Conservation (phyloP, 1,284 basidiomycete species). For the Omphalotus olearius region DNA sequence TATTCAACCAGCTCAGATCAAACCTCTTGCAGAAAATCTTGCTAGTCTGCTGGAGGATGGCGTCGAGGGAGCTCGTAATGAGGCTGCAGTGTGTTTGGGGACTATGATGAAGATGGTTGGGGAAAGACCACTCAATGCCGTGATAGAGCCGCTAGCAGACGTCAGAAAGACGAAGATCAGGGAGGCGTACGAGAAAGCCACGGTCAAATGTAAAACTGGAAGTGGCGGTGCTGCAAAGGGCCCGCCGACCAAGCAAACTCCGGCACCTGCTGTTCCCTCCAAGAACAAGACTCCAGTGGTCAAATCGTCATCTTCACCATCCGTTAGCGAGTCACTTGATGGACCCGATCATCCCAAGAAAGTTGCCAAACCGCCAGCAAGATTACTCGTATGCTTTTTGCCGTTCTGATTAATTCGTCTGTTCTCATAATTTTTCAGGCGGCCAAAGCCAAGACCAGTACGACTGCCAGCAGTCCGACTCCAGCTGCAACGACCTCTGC, state of each 20-base stretch:
- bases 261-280: conserved; percentile 33
- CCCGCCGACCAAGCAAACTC: conserved; percentile 33
- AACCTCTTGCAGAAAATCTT: conserved; percentile 80
- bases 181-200: conserved; percentile 87
- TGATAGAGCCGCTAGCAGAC: conserved; percentile 86
- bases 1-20: conserved; percentile 74
- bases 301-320: conserved; percentile 22
- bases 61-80: conserved; percentile 86
- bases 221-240: conserved; percentile 36
- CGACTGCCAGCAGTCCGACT: conserved; percentile 21
- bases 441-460: conserved; percentile 47
- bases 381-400: conserved; percentile 35
- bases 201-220: conserved; percentile 80
- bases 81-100: conserved; percentile 86
- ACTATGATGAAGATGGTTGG: conserved; percentile 97
- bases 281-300: conserved; percentile 40
- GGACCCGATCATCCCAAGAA: conserved; percentile 35
- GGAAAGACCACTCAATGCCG: conserved; percentile 85
- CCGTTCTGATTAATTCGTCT: neutral
- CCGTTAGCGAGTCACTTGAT: conserved; percentile 25
- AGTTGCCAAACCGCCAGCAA: conserved; percentile 48
- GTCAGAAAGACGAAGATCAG: conserved; percentile 92
- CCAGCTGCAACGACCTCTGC: conserved; percentile 18
- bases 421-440: conserved; percentile 27
- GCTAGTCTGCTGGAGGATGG: conserved; percentile 83